These are phyloP conservation scores for Coleophoma crateriformis DNA, from an alignment of 2,329 filamentous ascomycete species.

Conservation along the genomic window DNA sequence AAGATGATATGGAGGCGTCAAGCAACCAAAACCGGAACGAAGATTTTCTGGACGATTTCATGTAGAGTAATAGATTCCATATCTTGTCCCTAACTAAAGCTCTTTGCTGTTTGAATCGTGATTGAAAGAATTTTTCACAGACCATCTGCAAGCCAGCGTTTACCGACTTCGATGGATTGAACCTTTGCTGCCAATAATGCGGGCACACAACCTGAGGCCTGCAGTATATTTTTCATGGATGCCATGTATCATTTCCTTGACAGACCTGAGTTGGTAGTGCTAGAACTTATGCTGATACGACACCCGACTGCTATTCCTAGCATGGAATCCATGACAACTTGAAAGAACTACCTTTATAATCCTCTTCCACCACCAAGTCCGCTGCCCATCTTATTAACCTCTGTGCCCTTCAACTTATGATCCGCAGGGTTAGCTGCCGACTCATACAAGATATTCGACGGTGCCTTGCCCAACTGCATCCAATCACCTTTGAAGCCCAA, in stretches of 20 bases:
- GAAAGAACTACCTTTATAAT: too few relatives aligned
- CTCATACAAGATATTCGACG: constrained; percentile 86
- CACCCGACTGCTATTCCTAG: too few relatives aligned
- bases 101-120: neutral
- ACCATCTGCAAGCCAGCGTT: neutral
- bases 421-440: constrained; percentile 87
- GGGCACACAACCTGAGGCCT: too few relatives aligned
- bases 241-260: too few relatives aligned
- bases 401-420: constrained; percentile 62
- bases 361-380: constrained; percentile 38
- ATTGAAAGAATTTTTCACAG: neutral
- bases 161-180: neutral
- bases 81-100: neutral
- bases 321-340: too few relatives aligned
- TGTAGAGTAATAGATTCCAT: constrained; percentile 47
- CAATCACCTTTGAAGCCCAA: constrained; percentile 93
- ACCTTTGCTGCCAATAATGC: neutral
- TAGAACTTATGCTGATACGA: too few relatives aligned
- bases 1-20: constrained; percentile 69
- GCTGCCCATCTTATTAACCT: constrained; percentile 48
- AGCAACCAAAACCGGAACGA: constrained; percentile 82
- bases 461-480: constrained; percentile 78
- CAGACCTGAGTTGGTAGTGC: too few relatives aligned
- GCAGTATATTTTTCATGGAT: too few relatives aligned
- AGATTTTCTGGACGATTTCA: constrained; percentile 87